Base-by-base conservation (phyloP, 1,284 basidiomycete species). In the Anthracocystis panici-leucophaei region DNA sequence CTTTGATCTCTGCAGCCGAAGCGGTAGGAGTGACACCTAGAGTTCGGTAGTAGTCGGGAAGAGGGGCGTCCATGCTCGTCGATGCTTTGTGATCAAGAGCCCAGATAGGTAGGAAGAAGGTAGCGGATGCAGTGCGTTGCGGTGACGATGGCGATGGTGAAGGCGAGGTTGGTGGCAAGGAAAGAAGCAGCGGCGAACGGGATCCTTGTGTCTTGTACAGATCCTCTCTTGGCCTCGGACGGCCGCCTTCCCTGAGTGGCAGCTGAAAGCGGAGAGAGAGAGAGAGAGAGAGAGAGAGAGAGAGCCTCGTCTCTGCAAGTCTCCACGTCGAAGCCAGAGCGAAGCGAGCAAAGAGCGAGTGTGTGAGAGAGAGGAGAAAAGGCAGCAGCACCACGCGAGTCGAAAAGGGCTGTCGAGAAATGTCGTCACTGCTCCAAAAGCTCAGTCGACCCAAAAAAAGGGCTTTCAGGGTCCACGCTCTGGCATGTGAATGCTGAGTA, bases 1-100 rank as follows among this genome's bases (percentile, higher is more conserved):
- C 91, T 56, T 91, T 89, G 68, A 95, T 88, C 63, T 94, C 91
- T 35, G 93, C 91, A 20, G 88, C 85, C 0, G 90, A 89, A 2
- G 92, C 91, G 65, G 87, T 88, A 73, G 88, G 88, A 6, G 88
- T 74, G 18, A 93, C 80, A 64, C 78, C 77, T 21, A 84, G 75
- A 35, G 78, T 78, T 41, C 70, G 67, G 44, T 82, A 82, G 69
- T 80, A 82, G 61, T 82, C 81, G 12, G 81, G 80, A 23, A 80
- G 68, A 18, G 74, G 74, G 12, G 64, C 65, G 55, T 72, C 68
- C 74, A 76, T 76, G 55, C 53, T 64, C 44, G 51, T 5, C 27
- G n/a, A 14, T 33, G 21, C 20, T 20, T 8, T 42, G 21, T 25
- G 18, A 21, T 33, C n/a, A n/a, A n/a, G n/a, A n/a, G 33, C 29